phyloP scores from a whole-genome alignment of 805 yeast species.

The Metschnikowia cerradonensis region DNA sequence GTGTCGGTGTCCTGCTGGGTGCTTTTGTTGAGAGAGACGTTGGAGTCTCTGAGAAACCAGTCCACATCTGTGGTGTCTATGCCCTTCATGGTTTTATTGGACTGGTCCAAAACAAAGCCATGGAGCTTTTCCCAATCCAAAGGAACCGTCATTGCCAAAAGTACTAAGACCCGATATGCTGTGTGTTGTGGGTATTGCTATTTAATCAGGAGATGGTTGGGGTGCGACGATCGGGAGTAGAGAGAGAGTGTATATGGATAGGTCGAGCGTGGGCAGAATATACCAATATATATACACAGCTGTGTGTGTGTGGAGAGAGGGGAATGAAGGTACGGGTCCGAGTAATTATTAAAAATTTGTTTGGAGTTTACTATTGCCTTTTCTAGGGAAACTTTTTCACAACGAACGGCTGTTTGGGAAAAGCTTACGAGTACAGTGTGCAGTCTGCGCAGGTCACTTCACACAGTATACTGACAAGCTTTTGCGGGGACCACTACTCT shows the following conservation, averaged over 20 bases:
- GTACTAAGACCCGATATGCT: neutral
- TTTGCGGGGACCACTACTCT: neutral
- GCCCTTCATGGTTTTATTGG: slow-evolving; percentile 20
- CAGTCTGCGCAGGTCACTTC: neutral
- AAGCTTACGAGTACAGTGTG: neutral
- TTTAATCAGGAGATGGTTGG: neutral
- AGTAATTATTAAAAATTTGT: neutral
- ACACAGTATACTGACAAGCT: neutral
- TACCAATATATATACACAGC: neutral
- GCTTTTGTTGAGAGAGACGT: slow-evolving; percentile 4
- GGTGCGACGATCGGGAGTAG: neutral
- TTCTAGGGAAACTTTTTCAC: neutral
- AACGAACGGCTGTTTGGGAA: neutral
- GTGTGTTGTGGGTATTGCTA: neutral
- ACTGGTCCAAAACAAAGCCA: slow-evolving; percentile 12
- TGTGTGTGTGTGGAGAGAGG: neutral
- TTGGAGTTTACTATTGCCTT: neutral
- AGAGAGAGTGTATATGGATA: neutral
- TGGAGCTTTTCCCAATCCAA: slow-evolving; percentile 14
- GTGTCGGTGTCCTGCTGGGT: neutral
- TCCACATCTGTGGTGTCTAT: slow-evolving; percentile 44
- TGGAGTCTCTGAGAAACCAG: slow-evolving; percentile 47
- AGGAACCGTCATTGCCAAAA: neutral
- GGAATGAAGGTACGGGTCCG: neutral
- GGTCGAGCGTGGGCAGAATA: neutral